phyloP scores from a whole-genome alignment of 495 filamentous ascomycete genomes.

The Neurospora pannonica region DNA sequence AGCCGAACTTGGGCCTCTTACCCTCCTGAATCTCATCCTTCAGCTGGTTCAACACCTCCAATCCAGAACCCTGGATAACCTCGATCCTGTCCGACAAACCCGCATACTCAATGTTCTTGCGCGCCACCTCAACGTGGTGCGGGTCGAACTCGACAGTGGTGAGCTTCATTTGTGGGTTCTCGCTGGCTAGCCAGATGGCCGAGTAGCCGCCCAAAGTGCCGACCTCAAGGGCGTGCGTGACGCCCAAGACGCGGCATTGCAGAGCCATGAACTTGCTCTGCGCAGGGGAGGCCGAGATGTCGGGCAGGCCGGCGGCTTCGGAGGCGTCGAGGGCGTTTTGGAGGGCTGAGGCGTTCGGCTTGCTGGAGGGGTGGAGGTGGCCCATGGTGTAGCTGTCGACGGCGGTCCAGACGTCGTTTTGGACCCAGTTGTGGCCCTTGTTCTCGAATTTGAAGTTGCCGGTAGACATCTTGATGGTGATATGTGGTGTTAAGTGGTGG shows the following conservation, averaged over 20 bases:
- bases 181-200: slow-evolving; percentile 39
- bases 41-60: slow-evolving; percentile 35
- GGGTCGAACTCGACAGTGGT: slow-evolving; percentile 38
- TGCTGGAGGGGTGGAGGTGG: slow-evolving; percentile 11
- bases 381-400: slow-evolving; percentile 14
- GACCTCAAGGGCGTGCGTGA: slow-evolving; percentile 39
- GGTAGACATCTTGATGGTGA: neutral
- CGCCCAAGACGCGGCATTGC: slow-evolving; percentile 24
- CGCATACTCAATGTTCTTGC: slow-evolving; percentile 30
- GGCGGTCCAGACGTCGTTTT: slow-evolving; percentile 7
- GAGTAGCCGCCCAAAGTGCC: slow-evolving; percentile 45
- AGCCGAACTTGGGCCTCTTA: slow-evolving; percentile 35
- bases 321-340: slow-evolving; percentile 12
- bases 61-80: slow-evolving; percentile 33
- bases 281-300: slow-evolving; percentile 30
- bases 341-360: slow-evolving; percentile 10
- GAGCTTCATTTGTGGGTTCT: slow-evolving; percentile 26
- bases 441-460: neutral
- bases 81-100: slow-evolving; percentile 29
- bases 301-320: slow-evolving; percentile 15
- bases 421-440: neutral
- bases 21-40: slow-evolving; percentile 34
- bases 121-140: slow-evolving; percentile 30
- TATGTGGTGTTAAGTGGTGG: neutral
- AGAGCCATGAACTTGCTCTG: slow-evolving; percentile 37